phyloP scores from a whole-genome alignment of 108 stramenopile species.

The Bacterosira constricta region DNA sequence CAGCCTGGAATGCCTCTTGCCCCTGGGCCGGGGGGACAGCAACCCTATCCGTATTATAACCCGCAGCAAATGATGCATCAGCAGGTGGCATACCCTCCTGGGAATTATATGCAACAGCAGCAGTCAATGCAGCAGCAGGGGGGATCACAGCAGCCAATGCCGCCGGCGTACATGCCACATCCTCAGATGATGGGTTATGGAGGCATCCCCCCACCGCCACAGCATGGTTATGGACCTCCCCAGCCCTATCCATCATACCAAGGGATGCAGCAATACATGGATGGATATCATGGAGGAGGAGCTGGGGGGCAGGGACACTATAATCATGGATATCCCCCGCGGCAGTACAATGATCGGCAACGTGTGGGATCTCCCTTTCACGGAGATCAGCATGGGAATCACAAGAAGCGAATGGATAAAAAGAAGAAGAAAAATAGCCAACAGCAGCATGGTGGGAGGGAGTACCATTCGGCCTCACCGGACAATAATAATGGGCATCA shows the following conservation, averaged over 20 bases:
- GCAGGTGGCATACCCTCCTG: constrained; percentile 25
- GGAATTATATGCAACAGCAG: constrained; percentile 38
- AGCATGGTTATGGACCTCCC: constrained; percentile 7
- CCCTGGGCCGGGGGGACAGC: constrained; percentile 5
- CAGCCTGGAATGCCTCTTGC: constrained; percentile 5
- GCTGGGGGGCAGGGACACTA: not conserved
- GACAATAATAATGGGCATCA: constrained; percentile 1
- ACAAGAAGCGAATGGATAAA: constrained; percentile 7
- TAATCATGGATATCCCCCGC: constrained; percentile 15
- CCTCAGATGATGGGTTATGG: constrained; percentile 24
- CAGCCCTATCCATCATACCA: not conserved
- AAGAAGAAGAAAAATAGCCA: constrained; percentile 5
- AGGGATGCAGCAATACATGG: constrained; percentile 15
- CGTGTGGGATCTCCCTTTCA: not conserved
- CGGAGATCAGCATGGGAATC: not conserved
- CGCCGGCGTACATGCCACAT: constrained; percentile 19
- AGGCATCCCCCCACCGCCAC: constrained; percentile 33
- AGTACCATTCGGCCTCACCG: not conserved
- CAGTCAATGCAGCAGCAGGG: too few species aligned
- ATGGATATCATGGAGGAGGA: not conserved
- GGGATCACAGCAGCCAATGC: not conserved
- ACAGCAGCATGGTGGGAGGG: not conserved
- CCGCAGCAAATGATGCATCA: constrained; percentile 47
- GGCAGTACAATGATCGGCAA: not conserved
- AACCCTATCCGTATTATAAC: constrained; percentile 40